Conservation (phyloP, 176 grass and related monocot species). For the Triticum timopheevii region DNA sequence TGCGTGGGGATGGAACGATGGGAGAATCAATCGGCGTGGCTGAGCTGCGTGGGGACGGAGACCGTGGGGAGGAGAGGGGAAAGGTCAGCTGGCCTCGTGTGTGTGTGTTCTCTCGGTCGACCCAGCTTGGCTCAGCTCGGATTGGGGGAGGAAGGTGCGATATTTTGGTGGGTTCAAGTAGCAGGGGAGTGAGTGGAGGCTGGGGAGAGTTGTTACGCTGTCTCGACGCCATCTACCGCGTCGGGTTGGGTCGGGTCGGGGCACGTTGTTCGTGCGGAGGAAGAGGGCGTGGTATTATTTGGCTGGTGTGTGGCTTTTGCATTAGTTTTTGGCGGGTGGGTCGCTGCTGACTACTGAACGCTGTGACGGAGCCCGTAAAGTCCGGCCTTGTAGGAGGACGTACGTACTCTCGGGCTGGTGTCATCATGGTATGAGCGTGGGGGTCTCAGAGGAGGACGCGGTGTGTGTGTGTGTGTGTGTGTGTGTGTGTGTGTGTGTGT, state of each 20-base stretch:
- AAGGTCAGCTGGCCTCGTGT: slow-evolving; percentile 16
- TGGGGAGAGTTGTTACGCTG: not conserved
- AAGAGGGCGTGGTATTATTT: not conserved
- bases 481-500: too few species aligned
- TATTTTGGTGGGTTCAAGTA: not conserved
- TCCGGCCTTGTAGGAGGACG: not conserved
- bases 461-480: too few species aligned
- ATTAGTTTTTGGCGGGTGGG: not conserved
- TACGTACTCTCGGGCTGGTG: too few species aligned
- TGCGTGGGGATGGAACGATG: too few species aligned
- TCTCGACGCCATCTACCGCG: slow-evolving; percentile 4
- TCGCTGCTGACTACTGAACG: not conserved
- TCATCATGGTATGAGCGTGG: too few species aligned
- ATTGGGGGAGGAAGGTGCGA: not conserved
- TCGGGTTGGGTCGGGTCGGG: not conserved
- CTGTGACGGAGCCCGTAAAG: not conserved
- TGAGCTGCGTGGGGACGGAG: not conserved
- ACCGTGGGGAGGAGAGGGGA: not conserved
- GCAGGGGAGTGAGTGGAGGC: not conserved
- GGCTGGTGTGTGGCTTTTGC: not conserved
- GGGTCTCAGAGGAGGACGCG: too few species aligned
- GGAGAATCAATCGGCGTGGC: not conserved
- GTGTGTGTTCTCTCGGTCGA: not conserved
- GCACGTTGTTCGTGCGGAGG: slow-evolving; percentile 27
- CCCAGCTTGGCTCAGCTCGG: not conserved